A percentile compares a stretch with the other conserved stretches of the same genome.
phyloP scores from a whole-genome alignment of 345 rosid genomes.

The Dovyalis caffra region DNA sequence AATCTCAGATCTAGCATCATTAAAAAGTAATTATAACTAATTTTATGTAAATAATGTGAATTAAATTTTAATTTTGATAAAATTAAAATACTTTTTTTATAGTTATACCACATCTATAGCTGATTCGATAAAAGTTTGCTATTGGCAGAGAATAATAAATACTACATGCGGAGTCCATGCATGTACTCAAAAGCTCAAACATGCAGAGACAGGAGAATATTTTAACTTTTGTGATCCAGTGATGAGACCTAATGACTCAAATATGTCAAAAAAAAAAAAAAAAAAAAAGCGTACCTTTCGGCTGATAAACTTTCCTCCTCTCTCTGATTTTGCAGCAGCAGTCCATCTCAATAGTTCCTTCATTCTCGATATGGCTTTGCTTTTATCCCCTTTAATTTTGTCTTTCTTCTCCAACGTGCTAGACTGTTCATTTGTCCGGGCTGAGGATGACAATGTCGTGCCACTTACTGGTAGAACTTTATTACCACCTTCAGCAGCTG shows the following conservation, averaged over 20 bases:
- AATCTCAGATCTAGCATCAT: too few relatives aligned
- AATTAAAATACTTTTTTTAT: too few relatives aligned
- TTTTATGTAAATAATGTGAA: too few relatives aligned
- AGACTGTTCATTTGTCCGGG: slow-evolving; percentile 18
- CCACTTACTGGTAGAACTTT: slow-evolving; percentile 52
- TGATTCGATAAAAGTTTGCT: too few relatives aligned
- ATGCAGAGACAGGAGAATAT: background rate
- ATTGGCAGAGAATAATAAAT: too few relatives aligned
- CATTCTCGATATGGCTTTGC: slow-evolving; percentile 63
- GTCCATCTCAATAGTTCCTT: slow-evolving; percentile 84
- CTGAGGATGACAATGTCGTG: slow-evolving; percentile 26
- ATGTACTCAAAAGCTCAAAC: background rate
- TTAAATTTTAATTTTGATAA: too few relatives aligned
- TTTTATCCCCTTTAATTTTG: slow-evolving; percentile 45
- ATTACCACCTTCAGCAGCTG: slow-evolving; percentile 35
- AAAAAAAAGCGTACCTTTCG: slow-evolving; percentile 72
- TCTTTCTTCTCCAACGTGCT: slow-evolving; percentile 30
- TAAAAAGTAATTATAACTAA: too few relatives aligned
- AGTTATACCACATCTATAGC: too few relatives aligned
- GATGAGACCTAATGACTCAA: background rate
- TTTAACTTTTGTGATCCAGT: too few relatives aligned
- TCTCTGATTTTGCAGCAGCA: slow-evolving; percentile 66
- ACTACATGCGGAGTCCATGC: background rate
- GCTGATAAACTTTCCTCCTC: slow-evolving; percentile 54
- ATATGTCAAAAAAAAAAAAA: background rate